Evolutionary conservation across 1,284 basidiomycete species (phyloP), one percentile per base, ranked within the genome.

Genomic region (Mycosarcoma maydis): DNA sequence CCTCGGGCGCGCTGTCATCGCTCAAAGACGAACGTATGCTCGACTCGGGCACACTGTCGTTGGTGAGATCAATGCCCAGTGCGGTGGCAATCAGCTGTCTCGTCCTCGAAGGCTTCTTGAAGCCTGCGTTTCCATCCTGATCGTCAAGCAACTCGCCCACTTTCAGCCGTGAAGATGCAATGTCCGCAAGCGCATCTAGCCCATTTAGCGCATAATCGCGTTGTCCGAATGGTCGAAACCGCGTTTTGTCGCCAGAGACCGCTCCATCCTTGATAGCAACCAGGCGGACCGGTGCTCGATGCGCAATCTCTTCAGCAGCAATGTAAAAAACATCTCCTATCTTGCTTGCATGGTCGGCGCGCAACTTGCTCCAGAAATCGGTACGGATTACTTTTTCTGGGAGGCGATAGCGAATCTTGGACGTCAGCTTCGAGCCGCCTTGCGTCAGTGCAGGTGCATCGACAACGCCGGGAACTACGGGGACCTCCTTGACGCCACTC

Each of bases 311-410:
- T 24, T 44, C 47, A 4, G 58, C 68, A 29, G 68, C 68, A 16
- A 71, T 43, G 27, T 71, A 71, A 30, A 66, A 71, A 14, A 71
- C 47, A 23, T 46, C 56, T 7, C 62, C 68, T 27, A 71, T 71
- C 51, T 52, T 61, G 44, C 41, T 37, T n/a, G 50, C 5, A 3
- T 71, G 54, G 43, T 64, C 57, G 7, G 41, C 68, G 0, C 51
- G 20, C 38, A 71, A 24, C 50, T 66, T 72, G 39, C 45, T 89
- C 94, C 95, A 98, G 77, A 98, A 98, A 81, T 98, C 95, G 44
- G 98, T 86, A 48, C 91, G 87, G 67, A 98, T 91, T 42, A 94
- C 87, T 66, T 89, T 87, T 82, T 98, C 96, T 2, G 95, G 95
- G n/a, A 98, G 89, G 68, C 93, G 86, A 83, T 94, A 98, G 46